phyloP scores from a whole-genome alignment of 1,284 basidiomycete genomes.

The Schizophyllum commune region DNA sequence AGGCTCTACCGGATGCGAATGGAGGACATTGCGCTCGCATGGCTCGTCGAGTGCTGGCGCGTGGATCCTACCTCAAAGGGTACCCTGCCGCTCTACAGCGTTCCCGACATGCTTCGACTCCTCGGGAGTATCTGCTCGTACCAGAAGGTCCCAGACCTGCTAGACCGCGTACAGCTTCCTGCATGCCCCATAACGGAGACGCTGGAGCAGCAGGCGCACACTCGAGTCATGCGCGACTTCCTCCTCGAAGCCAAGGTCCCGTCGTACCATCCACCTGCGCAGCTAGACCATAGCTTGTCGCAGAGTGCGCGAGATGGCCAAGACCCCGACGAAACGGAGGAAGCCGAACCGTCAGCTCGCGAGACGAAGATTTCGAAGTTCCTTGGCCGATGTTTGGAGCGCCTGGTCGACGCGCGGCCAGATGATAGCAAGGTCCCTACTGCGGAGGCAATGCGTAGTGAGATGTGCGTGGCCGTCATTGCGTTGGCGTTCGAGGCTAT shows the following conservation, averaged over 20 bases:
- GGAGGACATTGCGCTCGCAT: constrained; percentile 76
- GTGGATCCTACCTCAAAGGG: constrained; percentile 34
- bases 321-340: background rate
- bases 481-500: constrained; percentile 64
- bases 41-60: constrained; percentile 77
- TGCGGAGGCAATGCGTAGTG: constrained; percentile 55
- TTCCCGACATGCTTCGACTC: constrained; percentile 57
- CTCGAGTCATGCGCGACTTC: constrained; percentile 59
- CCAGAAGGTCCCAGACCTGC: constrained; percentile 34
- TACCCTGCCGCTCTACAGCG: constrained; percentile 41
- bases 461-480: constrained; percentile 61
- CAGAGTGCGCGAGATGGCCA: background rate
- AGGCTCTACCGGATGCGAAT: constrained; percentile 74
- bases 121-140: constrained; percentile 57
- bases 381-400: constrained; percentile 48
- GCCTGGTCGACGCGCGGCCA: constrained; percentile 37
- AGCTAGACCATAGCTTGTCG: constrained; percentile 3
- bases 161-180: constrained; percentile 48
- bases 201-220: constrained; percentile 49
- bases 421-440: constrained; percentile 29
- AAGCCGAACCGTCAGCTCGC: background rate
- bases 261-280: constrained; percentile 18
- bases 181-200: constrained; percentile 57
- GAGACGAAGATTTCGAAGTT: constrained; percentile 46
- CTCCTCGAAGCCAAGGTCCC: constrained; percentile 61